Evolutionary conservation across 345 rosid genomes (phyloP).

Genomic region (Murraya koenigii): DNA sequence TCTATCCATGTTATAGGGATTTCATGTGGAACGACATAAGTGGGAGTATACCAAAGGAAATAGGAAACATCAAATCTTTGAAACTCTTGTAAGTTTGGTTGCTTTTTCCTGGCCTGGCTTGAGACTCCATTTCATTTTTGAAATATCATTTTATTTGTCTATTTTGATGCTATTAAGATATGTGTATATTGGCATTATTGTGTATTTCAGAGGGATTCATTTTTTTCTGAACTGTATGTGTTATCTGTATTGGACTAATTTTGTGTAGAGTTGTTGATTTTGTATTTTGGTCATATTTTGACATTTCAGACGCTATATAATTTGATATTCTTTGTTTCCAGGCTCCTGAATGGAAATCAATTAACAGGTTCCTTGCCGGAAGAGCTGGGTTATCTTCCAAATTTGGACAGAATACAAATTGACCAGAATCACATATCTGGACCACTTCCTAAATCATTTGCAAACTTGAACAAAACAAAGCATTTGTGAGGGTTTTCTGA

Average conservation of each 20-base stretch:
- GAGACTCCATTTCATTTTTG: not conserved
- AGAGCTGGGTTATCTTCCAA: constrained; percentile 85
- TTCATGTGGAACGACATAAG: constrained; percentile 91
- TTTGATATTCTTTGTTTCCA: constrained; percentile 33
- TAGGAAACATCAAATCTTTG: constrained; percentile 73
- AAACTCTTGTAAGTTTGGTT: constrained; percentile 69
- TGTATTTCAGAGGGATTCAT: not conserved
- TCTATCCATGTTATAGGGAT: constrained; percentile 49
- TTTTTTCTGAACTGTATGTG: not conserved
- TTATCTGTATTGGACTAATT: not conserved
- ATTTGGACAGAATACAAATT: constrained; percentile 89
- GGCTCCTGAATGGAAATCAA: constrained; percentile 91
- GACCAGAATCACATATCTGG: constrained; percentile 91
- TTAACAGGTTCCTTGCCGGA: constrained; percentile 77
- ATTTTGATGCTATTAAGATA: not conserved
- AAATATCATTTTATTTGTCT: not conserved
- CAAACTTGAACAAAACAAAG: constrained; percentile 69
- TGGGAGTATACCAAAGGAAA: constrained; percentile 89
- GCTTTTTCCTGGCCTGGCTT: constrained; percentile 12
- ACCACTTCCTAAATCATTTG: constrained; percentile 76
- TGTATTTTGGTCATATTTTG: not conserved
- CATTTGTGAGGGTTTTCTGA: constrained; percentile 74
- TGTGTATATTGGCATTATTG: not conserved
- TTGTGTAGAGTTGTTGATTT: not conserved
- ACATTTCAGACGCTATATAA: constrained; percentile 3